phyloP scores from a whole-genome alignment of 176 grass and related monocot genomes.

The Puccinellia tenuiflora region DNA sequence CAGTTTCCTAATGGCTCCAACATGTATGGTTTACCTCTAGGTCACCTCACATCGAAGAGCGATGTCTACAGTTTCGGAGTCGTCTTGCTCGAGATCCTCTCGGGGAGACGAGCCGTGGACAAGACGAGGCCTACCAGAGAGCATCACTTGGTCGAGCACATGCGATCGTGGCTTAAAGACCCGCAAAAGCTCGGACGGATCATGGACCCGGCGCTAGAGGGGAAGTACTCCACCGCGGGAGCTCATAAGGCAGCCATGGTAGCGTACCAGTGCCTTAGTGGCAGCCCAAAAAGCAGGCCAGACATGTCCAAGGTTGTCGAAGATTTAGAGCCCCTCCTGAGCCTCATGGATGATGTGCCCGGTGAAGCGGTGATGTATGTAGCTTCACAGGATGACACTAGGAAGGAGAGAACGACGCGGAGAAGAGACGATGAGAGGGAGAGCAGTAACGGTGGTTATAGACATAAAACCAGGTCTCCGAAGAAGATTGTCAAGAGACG shows the following conservation, averaged over 20 bases:
- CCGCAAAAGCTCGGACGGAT: constrained; percentile 30
- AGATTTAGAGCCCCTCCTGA: constrained; percentile 57
- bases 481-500: background rate
- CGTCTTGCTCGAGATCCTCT: constrained; percentile 56
- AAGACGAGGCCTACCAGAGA: constrained; percentile 50
- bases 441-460: background rate
- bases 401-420: background rate
- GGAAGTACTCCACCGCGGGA: constrained; percentile 24
- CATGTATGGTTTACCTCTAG: constrained; percentile 17
- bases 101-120: constrained; percentile 57
- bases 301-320: constrained; percentile 64
- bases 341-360: constrained; percentile 21
- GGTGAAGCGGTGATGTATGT: background rate
- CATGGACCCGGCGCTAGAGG: constrained; percentile 57
- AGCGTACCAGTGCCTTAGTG: constrained; percentile 61
- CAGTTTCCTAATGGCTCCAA: background rate
- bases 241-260: constrained; percentile 54
- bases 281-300: constrained; percentile 59
- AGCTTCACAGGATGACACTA: background rate
- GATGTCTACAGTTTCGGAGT: constrained; percentile 91
- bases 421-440: background rate
- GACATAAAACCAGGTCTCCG: background rate
- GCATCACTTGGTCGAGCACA: constrained; percentile 72
- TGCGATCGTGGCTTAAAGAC: constrained; percentile 58
- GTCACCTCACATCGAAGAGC: constrained; percentile 76